Evolutionary conservation across 352 stramenopile genomes (phyloP), one percentile per base, ranked within the genome.

Genomic region (Phytophthora foliorum): DNA sequence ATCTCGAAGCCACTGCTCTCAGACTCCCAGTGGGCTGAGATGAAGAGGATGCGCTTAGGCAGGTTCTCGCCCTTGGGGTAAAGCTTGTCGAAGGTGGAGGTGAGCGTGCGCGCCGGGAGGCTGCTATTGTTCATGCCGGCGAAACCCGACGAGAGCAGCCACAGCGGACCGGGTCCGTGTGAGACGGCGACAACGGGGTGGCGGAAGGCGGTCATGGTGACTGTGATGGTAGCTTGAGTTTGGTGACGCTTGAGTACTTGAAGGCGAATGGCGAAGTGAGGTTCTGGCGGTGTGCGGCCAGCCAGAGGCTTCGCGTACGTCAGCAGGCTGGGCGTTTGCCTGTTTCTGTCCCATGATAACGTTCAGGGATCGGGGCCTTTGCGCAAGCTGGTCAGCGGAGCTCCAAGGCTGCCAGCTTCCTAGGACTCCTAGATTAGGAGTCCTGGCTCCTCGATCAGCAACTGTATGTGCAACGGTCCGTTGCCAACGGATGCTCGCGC

Each of bases 21-120:
- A 6, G 67, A 78, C 69, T 97, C 88, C 84, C 87, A 98, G 60
- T 98, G 93, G 32, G 90, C 93, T 17, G 84, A 92, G 13, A 97
- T 63, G n/a, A 95, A 80, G 25, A 98, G 71, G 68, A 97, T 93
- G 14, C 78, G 80, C 72, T 81, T 86, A 16, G 85, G 84, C 24
- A 88, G 59, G 36, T 71, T 73, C 16, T 38, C 70, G 52, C 51
- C 63, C 61, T 71, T 73, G 59, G 62, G 63, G 45, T 86, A 80
- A 22, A 84, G 57, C 42, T 78, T 75, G 34, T 62, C 64, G 48
- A 89, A 82, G 25, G 59, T 75, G 36, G 38, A 55, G 8, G 64
- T 59, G 17, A 87, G 22, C 3, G 58, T 70, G 21, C 61, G 52
- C 1, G 73, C 67, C 6, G 74, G 41, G 2, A 67, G 48, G 10